Percentiles rank a stretch among this genome's conserved stretches.
phyloP scores from a whole-genome alignment of 2,329 filamentous ascomycete genomes.

The Phaeosphaeriaceae sp. region DNA sequence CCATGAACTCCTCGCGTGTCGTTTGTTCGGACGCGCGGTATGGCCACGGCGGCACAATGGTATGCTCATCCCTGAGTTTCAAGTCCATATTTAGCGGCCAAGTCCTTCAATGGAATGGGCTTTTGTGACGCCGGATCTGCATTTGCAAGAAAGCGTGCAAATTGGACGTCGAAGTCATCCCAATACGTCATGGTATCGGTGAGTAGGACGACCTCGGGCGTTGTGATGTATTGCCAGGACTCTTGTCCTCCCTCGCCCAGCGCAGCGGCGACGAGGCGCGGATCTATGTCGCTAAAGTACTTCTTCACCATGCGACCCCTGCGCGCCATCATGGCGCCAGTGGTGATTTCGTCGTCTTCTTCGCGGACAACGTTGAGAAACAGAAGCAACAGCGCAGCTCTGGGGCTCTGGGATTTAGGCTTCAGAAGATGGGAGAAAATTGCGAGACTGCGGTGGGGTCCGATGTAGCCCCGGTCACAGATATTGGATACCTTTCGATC shows the following conservation, averaged over 20 bases:
- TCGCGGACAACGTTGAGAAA: slow-evolving; percentile 49
- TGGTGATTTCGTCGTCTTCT: slow-evolving; percentile 13
- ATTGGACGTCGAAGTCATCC: too few species aligned
- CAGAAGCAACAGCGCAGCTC: slow-evolving; percentile 52
- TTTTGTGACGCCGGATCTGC: background rate
- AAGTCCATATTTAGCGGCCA: slow-evolving; percentile 9
- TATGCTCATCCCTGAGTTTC: slow-evolving; percentile 37
- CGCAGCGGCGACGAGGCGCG: background rate
- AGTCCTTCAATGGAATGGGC: slow-evolving; percentile 4
- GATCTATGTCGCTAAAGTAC: too few species aligned
- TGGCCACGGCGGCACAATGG: slow-evolving; percentile 47
- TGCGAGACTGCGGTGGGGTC: slow-evolving; percentile 27
- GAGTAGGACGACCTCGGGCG: too few species aligned
- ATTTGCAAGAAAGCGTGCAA: background rate
- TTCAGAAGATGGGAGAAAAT: slow-evolving; percentile 47
- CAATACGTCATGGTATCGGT: too few species aligned
- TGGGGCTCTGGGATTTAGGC: slow-evolving; percentile 38
- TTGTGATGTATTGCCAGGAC: background rate
- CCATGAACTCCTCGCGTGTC: slow-evolving; percentile 45
- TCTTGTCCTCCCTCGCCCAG: background rate
- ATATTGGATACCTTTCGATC: slow-evolving; percentile 51
- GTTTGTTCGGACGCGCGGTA: slow-evolving; percentile 28
- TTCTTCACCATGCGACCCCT: too few species aligned
- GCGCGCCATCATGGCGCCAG: too few species aligned
- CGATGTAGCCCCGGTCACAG: slow-evolving; percentile 46